These are phyloP conservation scores for Aspergillus leporis DNA, from an alignment of 495 filamentous ascomycete species.

Conservation along the genomic window DNA sequence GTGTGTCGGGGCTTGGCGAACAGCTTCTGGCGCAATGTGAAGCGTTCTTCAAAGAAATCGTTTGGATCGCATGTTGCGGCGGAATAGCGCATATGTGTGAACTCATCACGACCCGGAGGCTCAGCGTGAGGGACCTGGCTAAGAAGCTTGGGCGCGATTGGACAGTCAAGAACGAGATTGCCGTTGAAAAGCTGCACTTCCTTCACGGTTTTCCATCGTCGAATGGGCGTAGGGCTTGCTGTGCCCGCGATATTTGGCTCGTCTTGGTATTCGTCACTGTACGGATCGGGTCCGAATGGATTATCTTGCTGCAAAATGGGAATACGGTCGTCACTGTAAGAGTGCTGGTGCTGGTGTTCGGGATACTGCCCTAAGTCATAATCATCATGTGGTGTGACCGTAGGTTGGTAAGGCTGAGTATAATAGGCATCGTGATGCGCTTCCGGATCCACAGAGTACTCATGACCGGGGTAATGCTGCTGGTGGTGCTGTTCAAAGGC, in stretches of 20 bases:
- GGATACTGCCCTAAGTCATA: constrained; percentile 56
- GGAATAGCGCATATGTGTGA: constrained; percentile 98
- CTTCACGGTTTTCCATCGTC: constrained; percentile 97
- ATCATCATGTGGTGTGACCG: constrained; percentile 53
- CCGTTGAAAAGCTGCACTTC: constrained; percentile 96
- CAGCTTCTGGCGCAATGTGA: constrained; percentile 89
- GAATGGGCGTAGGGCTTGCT: constrained; percentile 67
- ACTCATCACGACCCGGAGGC: constrained; percentile 86
- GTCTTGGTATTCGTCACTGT: constrained; percentile 44
- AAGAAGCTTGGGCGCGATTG: constrained; percentile 85
- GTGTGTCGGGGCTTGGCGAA: constrained; percentile 93
- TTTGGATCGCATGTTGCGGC: constrained; percentile 94
- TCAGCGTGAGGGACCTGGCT: constrained; percentile 80
- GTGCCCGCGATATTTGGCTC: constrained; percentile 45
- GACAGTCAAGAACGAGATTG: constrained; percentile 96
- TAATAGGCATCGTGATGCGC: constrained; percentile 87
- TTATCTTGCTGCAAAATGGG: constrained; percentile 62
- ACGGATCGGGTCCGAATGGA: constrained; percentile 59
- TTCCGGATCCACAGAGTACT: constrained; percentile 77
- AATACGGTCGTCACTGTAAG: constrained; percentile 58
- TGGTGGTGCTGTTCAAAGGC: constrained; percentile 56
- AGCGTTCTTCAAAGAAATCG: constrained; percentile 83
- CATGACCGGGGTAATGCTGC: constrained; percentile 50
- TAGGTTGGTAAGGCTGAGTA: constrained; percentile 74
- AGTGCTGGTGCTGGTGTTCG: constrained; percentile 44